Base-by-base conservation (phyloP, 2,329 filamentous ascomycete genomes). In the Sclerotiophoma versabilis region DNA sequence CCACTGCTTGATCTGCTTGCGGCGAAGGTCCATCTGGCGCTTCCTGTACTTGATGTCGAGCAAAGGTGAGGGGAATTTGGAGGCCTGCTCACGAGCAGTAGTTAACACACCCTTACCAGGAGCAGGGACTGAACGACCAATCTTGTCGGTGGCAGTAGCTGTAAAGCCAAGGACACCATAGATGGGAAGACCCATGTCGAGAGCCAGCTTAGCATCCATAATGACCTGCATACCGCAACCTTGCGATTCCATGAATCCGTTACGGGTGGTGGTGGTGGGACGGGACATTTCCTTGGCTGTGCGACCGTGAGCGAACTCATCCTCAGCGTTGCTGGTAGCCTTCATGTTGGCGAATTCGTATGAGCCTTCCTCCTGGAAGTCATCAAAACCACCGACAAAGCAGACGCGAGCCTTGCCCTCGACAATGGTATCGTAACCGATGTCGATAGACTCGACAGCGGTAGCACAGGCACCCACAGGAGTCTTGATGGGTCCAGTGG, bases 311-410 rank as follows among this genome's bases (percentile, higher is more conserved):
- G 88, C 92, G 67, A 99, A 91, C 76, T 99, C 96, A 65, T 98
- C 93, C 58, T 97, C 90, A 22, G 93, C 93, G 73, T 98, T 99
- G 84, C 93, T 97, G 50, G 95, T 99, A 55, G 95, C 95, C 80
- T 96, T 96, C 95, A 99, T 99, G 83, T 99, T 99, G 82, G 95
- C 95, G 76, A 99, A 99, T 78, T 99, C 95, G 73, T 97, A 99
- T 1, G 95, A 99, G 46, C 95, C 96, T 80, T 99, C 95, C 80
- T 99, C 95, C 71, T 96, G 92, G 82, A 99, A 97, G 79, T 99
- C 96, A 80, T 99, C 95, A 72, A 99, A 98, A 65, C 95, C 95
- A 85, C 95, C 95, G 55, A 99, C 96, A 63, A 99, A 89, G 84
- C 93, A 98, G 71, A 99, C 87, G 46, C 93, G 91, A 56, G 96